Evolutionary conservation across 2,329 filamentous ascomycete genomes (phyloP), one percentile per base, ranked within the genome.

Genomic region (Tetracladium maxilliforme): DNA sequence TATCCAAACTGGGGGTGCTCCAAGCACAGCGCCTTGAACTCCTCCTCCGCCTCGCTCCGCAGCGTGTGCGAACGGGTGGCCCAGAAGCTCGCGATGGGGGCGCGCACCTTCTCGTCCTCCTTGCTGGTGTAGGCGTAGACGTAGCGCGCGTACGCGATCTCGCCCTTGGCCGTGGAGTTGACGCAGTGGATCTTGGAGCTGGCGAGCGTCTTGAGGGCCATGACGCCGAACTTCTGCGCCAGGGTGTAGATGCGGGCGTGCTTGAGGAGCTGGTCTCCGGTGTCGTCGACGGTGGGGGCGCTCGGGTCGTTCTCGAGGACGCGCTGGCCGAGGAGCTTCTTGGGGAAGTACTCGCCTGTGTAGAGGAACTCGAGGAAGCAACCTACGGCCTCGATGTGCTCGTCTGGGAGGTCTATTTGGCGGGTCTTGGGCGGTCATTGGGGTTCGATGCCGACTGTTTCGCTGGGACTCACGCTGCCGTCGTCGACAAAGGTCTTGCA

Each of bases 161-260:
- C 86, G 48, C 83, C 86, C 53, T 76, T 77, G 18, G 83, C 82
- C 1, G 80, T 92, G 22, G 77, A 82, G 44, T 84, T 77, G 41
- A 92, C 79, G 47, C 81, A 81, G 58, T 93, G 83, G 41, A 94
- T 93, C 61, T 94, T 94, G 46, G 70, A 73, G 46, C 80, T 80
- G 3, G 84, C 77, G 15, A 93, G 70, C 11, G 62, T 68, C 50
- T 80, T 81, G 33, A 94, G 70, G 7, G 58, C 57, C 1, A 60
- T 52, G 23, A 83, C 54, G 20, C 70, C 66, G 32, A 90, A 73
- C 51, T 78, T 83, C 40, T 84, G 77, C 14, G 82, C 84, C 14
- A 94, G 62, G 0, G 82, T 93, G 58, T 93, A 93, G 35, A 93
- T 69, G 34, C 79, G 77, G 13, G 86, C 86, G 48, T 94, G 86